Evolutionary conservation across 164 flowering plant genomes (phyloP), one percentile per base, ranked within the genome.

Genomic region (Cinnamomum chago): DNA sequence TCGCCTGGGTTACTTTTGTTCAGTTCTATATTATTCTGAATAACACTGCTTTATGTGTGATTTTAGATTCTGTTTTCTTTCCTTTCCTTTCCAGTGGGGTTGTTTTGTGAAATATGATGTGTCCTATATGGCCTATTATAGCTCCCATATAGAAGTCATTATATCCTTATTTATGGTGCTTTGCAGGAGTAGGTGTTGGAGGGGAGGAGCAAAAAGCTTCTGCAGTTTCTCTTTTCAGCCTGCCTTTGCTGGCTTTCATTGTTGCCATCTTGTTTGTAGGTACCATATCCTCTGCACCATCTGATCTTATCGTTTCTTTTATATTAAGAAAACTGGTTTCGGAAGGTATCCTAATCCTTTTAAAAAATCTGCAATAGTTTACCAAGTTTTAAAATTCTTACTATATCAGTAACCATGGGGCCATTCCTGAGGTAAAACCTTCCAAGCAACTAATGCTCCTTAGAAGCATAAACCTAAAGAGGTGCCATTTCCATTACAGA

Each of bases 211-310:
- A 94, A 86, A 79, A 86, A 77, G 82, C 89, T 67, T 85, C 92
- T 72, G 77, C 90, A 3, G 82, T 96, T 80, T 91, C 98, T 58
- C 72, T 90, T 71, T 80, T 86, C 40, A 92, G 85, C 74, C 79
- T 96, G 62, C 98, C 95, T 51, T 90, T 88, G 87, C 86, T 96
- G 78, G 89, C 87, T 58, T 77, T 88, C 74, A 65, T 81, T 70
- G 88, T 94, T 84, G 85, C 85, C 78, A 76, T 94, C 90, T 83
- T 96, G 97, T 96, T 96, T 96, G 99, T 96, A 94, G 99, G 99
- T 94, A 93, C 87, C 97, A 82, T 82, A 81, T 83, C 79, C 82
- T 82, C 27, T 77, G 79, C 88, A 84, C 73, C 68, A 35, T 40
- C 68, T 70, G 15, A 17, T 52, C 14, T 75, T 28, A 17, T 10